phyloP scores from a whole-genome alignment of 345 rosid genomes.

The Aquilaria yunnanensis region DNA sequence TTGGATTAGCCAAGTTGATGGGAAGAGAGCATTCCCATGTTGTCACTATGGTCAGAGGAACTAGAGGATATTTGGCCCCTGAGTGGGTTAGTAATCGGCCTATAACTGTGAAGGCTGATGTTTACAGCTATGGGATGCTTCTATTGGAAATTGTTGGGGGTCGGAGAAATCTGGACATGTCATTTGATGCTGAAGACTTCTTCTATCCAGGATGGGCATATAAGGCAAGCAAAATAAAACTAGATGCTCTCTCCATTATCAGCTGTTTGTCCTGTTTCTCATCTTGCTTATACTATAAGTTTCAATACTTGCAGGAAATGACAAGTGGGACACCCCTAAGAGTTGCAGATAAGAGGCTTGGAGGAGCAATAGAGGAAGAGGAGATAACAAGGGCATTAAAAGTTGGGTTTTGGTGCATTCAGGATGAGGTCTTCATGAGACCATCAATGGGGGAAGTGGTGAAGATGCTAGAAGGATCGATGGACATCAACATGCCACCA shows the following conservation, averaged over 20 bases:
- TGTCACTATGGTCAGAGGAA: constrained; percentile 69
- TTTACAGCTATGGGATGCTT: constrained; percentile 81
- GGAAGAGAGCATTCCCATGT: constrained; percentile 68
- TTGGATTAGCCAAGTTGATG: constrained; percentile 71
- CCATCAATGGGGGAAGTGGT: constrained; percentile 80
- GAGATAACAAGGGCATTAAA: constrained; percentile 49
- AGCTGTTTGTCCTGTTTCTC: background rate
- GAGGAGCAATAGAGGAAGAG: constrained; percentile 48
- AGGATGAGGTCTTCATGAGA: constrained; percentile 49
- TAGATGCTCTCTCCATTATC: background rate
- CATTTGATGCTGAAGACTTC: constrained; percentile 50
- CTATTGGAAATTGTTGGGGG: constrained; percentile 74
- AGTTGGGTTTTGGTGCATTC: constrained; percentile 75
- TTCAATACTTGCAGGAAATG: constrained; percentile 32
- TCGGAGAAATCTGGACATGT: constrained; percentile 69
- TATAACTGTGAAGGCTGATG: constrained; percentile 76
- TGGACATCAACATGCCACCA: constrained; percentile 50
- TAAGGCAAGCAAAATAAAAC: constrained; percentile 38
- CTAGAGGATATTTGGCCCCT: constrained; percentile 73
- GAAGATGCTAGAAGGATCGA: constrained; percentile 58
- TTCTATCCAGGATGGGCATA: constrained; percentile 87
- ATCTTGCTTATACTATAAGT: background rate
- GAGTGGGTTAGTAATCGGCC: constrained; percentile 75
- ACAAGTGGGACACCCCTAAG: constrained; percentile 33
- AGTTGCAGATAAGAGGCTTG: constrained; percentile 42